Evolutionary conservation across 2,329 filamentous ascomycete species (phyloP).

Genomic region (Fusarium sp.): DNA sequence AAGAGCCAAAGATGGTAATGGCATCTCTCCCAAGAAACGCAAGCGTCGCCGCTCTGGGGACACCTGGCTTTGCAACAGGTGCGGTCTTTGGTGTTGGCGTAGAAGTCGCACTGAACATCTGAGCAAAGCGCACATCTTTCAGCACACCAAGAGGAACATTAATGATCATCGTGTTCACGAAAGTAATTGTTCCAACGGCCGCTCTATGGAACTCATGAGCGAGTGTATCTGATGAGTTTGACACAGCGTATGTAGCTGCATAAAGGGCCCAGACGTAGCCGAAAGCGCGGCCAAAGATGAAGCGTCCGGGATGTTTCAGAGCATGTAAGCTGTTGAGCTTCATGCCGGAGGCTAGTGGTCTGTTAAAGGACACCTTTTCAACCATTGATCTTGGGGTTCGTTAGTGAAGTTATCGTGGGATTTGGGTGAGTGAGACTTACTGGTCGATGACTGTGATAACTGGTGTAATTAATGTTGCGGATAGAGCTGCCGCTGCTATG

Average conservation of each 20-base stretch:
- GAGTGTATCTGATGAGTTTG: constrained; percentile 46
- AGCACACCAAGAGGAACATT: constrained; percentile 49
- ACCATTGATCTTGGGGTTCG: constrained; percentile 28
- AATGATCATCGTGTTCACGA: constrained; percentile 46
- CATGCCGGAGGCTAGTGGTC: constrained; percentile 30
- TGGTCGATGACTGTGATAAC: constrained; percentile 46
- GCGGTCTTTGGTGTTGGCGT: constrained; percentile 1
- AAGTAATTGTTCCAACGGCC: constrained; percentile 42
- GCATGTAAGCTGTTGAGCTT: constrained; percentile 21
- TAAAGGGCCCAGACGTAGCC: constrained; percentile 48
- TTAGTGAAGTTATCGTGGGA: neutral
- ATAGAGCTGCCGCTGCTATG: constrained; percentile 42
- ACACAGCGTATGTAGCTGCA: constrained; percentile 45
- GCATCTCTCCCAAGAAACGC: constrained; percentile 47
- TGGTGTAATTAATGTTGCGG: constrained; percentile 46
- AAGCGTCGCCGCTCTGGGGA: constrained; percentile 42
- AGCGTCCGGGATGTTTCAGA: constrained; percentile 38
- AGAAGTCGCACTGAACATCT: constrained; percentile 42
- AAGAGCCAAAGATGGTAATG: constrained; percentile 49
- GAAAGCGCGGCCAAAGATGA: constrained; percentile 43
- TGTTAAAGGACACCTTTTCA: constrained; percentile 39
- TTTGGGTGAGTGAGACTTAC: constrained; percentile 1
- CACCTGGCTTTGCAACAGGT: constrained; percentile 12
- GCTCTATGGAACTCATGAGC: constrained; percentile 41
- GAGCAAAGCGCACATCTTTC: constrained; percentile 48